Percentiles rank a stretch among this genome's conserved stretches.
Evolutionary conservation across 345 rosid genomes (phyloP).

Genomic region (Erodium maritimum): DNA sequence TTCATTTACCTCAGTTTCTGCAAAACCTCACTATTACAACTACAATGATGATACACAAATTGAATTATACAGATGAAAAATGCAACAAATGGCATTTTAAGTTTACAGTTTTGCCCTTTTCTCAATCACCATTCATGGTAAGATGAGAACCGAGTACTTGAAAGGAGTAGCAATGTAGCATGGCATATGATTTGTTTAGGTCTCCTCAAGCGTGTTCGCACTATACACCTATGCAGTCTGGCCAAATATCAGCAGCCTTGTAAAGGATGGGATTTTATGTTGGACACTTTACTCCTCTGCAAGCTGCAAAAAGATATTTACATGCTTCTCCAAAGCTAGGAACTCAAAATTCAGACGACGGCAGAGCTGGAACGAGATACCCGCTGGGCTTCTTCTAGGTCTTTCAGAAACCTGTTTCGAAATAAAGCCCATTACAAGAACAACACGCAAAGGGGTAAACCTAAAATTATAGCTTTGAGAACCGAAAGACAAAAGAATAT

Average conservation of each 20-base stretch:
- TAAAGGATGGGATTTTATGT: background rate
- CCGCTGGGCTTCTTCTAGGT: conserved; percentile 78
- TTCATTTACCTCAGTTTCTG: background rate
- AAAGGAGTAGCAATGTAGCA: too few species aligned
- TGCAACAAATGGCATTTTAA: too few species aligned
- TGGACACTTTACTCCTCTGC: background rate
- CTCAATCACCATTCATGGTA: background rate
- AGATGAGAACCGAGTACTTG: background rate
- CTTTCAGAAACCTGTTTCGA: conserved; percentile 59
- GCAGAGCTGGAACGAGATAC: conserved; percentile 42
- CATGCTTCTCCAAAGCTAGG: conserved; percentile 9
- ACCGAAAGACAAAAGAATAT: background rate
- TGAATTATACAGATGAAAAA: background rate
- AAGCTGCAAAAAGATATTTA: conserved; percentile 8
- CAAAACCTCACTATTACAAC: background rate
- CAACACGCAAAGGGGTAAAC: background rate
- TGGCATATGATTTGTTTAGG: too few species aligned
- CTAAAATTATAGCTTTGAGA: background rate
- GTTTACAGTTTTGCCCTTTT: background rate
- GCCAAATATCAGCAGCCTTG: background rate
- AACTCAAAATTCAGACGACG: conserved; percentile 27
- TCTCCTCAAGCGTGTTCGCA: background rate
- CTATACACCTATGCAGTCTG: background rate
- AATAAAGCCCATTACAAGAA: background rate
- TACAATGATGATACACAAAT: background rate